Percentiles rank a stretch among this genome's conserved stretches.
These are phyloP conservation scores for Cucurbita pepo DNA, from an alignment of 306 rosid genomes.

Conservation along the genomic window DNA sequence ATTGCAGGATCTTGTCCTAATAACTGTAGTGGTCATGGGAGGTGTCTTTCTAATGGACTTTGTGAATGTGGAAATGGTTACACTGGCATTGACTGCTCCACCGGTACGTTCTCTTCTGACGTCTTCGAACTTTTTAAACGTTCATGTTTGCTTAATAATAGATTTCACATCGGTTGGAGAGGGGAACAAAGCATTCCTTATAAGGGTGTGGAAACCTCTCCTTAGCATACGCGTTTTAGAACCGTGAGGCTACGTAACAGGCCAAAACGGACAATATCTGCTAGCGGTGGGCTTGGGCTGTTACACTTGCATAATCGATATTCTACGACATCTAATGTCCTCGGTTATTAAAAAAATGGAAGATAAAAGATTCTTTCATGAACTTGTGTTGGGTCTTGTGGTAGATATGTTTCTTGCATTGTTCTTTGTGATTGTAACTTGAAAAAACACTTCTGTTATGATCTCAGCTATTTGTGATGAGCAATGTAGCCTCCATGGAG, in stretches of 20 bases:
- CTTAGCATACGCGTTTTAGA: too few relatives aligned
- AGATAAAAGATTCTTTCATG: neutral
- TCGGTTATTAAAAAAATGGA: neutral
- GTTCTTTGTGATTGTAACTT: neutral
- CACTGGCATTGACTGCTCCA: slow-evolving; percentile 88
- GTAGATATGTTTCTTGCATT: neutral
- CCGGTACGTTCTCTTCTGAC: slow-evolving; percentile 29
- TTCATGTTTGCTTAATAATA: neutral
- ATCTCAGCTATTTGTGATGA: slow-evolving; percentile 85
- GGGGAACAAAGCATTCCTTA: too few relatives aligned
- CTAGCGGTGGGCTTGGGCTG: too few relatives aligned
- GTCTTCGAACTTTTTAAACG: neutral
- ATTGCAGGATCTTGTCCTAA: slow-evolving; percentile 59
- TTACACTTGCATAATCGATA: neutral
- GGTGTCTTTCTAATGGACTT: slow-evolving; percentile 65
- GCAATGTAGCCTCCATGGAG: slow-evolving; percentile 98
- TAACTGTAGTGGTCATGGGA: slow-evolving; percentile 61
- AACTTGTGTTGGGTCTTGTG: neutral
- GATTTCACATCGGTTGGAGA: too few relatives aligned
- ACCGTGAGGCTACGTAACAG: too few relatives aligned
- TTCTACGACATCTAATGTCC: neutral
- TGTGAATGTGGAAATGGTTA: slow-evolving; percentile 72
- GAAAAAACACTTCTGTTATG: neutral
- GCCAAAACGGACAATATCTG: too few relatives aligned
- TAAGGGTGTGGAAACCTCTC: too few relatives aligned